Conservation (phyloP, 2,329 filamentous ascomycete species). For the Colletotrichum endophyticum region DNA sequence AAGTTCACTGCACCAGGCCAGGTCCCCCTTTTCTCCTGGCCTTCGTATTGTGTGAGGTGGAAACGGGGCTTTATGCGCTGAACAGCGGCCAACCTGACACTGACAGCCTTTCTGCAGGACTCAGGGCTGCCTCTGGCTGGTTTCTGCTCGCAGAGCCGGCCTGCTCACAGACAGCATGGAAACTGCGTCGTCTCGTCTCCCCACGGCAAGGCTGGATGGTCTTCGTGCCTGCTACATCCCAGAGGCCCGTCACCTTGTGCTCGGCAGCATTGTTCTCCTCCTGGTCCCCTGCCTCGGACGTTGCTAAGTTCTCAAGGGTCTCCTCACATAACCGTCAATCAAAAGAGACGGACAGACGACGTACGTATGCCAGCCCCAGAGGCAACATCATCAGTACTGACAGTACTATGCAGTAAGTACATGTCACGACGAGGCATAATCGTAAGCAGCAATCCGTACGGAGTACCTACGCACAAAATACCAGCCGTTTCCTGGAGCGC, state of each 20-base stretch:
- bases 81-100: slow-evolving; percentile 17
- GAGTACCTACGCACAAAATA: not conserved
- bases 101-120: not conserved
- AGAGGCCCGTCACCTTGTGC: not conserved
- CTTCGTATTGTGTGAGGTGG: not conserved
- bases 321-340: slow-evolving; percentile 4
- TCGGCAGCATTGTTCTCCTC: slow-evolving; percentile 5
- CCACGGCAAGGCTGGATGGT: not conserved
- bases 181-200: not conserved
- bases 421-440: not conserved
- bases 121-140: not conserved
- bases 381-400: not conserved
- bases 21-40: slow-evolving; percentile 15
- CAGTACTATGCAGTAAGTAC: no score
- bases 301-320: slow-evolving; percentile 1
- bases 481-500: slow-evolving; percentile 6
- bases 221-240: not conserved
- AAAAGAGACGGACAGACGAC: not conserved
- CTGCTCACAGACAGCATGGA: not conserved
- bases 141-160: not conserved
- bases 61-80: slow-evolving; percentile 16
- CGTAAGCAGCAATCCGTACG: not conserved
- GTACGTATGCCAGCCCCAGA: not conserved
- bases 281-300: not conserved
- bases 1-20: not conserved